Conservation (phyloP, 208 protist species). For the Trypanosoma scelopori region DNA sequence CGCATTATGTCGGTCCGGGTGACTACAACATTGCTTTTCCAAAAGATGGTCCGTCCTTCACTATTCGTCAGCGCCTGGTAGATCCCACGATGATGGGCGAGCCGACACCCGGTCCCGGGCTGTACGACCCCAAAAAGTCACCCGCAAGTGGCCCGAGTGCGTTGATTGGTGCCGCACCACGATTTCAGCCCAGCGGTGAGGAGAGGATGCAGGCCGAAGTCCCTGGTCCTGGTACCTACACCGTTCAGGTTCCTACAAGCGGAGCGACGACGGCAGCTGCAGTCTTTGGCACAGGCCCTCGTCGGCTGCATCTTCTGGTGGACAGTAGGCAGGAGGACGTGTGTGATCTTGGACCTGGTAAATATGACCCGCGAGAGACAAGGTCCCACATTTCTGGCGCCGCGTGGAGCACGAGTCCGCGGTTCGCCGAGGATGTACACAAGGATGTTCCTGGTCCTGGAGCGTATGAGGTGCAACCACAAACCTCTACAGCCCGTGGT, state of each 20-base stretch:
- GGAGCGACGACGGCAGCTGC: background rate
- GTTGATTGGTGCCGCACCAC: slow-evolving; percentile 6
- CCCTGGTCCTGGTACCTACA: slow-evolving; percentile 39
- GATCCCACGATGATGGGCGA: background rate
- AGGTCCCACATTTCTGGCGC: slow-evolving; percentile 6
- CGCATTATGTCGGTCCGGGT: slow-evolving; percentile 32
- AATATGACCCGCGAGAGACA: slow-evolving; percentile 36
- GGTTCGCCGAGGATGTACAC: slow-evolving; percentile 10
- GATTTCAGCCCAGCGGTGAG: slow-evolving; percentile 10
- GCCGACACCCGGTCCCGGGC: slow-evolving; percentile 45
- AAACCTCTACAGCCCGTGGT: slow-evolving; percentile 2
- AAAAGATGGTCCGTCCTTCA: slow-evolving; percentile 27
- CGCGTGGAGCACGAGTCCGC: slow-evolving; percentile 14
- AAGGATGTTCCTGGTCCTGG: slow-evolving; percentile 45
- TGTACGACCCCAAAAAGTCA: slow-evolving; percentile 41
- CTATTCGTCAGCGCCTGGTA: slow-evolving; percentile 16
- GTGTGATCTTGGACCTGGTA: slow-evolving; percentile 39
- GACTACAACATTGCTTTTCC: slow-evolving; percentile 28
- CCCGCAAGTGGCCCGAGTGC: background rate
- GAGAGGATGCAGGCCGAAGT: slow-evolving; percentile 8
- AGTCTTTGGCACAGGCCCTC: slow-evolving; percentile 44
- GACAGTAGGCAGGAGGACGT: background rate
- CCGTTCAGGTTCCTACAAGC: background rate
- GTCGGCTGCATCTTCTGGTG: slow-evolving; percentile 18
- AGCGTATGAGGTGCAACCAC: slow-evolving; percentile 37